Evolutionary conservation across 208 protist genomes (phyloP).

Genomic region (Leishmania gerbilli): DNA sequence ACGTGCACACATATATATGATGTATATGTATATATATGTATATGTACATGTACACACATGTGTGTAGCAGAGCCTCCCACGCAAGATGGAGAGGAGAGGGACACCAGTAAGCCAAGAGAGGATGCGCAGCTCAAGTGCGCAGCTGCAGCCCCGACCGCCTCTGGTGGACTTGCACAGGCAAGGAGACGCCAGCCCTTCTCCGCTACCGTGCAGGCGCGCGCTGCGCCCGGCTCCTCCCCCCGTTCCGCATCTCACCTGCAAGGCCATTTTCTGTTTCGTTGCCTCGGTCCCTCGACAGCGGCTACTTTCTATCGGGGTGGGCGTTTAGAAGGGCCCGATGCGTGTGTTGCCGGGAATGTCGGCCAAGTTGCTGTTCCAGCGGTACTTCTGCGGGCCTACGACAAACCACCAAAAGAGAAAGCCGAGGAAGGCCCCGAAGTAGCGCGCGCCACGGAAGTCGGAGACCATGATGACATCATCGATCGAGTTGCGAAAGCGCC

Average conservation of each 20-base stretch:
- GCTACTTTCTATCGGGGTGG: not conserved
- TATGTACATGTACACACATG: not conserved
- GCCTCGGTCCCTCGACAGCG: not conserved
- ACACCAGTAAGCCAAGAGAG: not conserved
- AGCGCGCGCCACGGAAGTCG: slow-evolving; percentile 78
- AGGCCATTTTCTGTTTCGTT: not conserved
- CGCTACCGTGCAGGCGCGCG: not conserved
- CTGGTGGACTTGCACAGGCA: not conserved
- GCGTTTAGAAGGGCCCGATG: slow-evolving; percentile 70
- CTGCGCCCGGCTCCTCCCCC: not conserved
- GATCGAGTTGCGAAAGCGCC: slow-evolving; percentile 86
- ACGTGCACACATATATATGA: not conserved
- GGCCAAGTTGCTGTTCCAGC: slow-evolving; percentile 71
- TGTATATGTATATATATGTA: not conserved
- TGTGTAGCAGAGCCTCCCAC: no score
- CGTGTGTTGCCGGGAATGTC: slow-evolving; percentile 82
- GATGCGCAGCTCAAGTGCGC: not conserved
- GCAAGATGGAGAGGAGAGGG: not conserved
- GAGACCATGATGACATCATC: slow-evolving; percentile 87
- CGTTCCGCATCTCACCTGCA: not conserved
- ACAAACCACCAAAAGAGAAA: slow-evolving; percentile 90
- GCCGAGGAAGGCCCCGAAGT: slow-evolving; percentile 71
- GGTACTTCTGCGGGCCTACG: slow-evolving; percentile 85
- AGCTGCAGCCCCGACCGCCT: not conserved
- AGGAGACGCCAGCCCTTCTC: not conserved